Percentiles rank a stretch among this genome's conserved stretches.
These are phyloP conservation scores for Akanthomyces dipterigenus DNA, from an alignment of 2,329 filamentous ascomycete genomes.

Conservation along the genomic window DNA sequence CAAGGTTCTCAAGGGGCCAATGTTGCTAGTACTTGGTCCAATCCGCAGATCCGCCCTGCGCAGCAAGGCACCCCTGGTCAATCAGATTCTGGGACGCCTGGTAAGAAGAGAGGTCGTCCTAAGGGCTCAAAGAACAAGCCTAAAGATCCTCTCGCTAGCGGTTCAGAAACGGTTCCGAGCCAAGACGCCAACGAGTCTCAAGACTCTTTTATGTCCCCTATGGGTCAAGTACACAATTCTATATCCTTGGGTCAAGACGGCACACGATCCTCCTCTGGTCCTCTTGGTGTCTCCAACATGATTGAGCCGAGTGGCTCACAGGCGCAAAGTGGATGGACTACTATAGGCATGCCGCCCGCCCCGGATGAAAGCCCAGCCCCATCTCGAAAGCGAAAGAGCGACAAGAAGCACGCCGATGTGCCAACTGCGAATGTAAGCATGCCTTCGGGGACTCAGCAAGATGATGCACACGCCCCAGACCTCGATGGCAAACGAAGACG, in stretches of 20 bases:
- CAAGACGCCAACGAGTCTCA: constrained; percentile 7
- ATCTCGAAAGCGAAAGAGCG: constrained; percentile 7
- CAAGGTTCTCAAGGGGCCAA: constrained; percentile 4
- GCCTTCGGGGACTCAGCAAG: background rate
- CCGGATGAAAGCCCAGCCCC: background rate
- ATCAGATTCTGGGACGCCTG: constrained; percentile 16
- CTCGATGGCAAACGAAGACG: constrained; percentile 2
- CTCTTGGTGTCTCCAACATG: constrained; percentile 7
- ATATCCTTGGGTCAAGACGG: constrained; percentile 1
- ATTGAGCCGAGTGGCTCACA: background rate
- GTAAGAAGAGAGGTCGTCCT: constrained; percentile 32
- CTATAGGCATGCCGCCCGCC: background rate
- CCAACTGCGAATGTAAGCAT: background rate
- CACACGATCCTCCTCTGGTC: background rate
- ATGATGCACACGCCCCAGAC: background rate
- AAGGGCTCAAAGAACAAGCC: constrained; percentile 41
- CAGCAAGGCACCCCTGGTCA: constrained; percentile 14
- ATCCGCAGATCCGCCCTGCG: background rate
- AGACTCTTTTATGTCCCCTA: constrained; percentile 5
- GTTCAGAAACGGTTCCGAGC: background rate
- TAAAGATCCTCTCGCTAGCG: constrained; percentile 16
- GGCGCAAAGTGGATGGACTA: constrained; percentile 6
- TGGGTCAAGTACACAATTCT: constrained; percentile 2
- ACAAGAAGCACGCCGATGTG: background rate
- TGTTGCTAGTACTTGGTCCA: background rate